A percentile compares a stretch with the other conserved stretches of the same genome.
Evolutionary conservation across 805 yeast genomes (phyloP).

Genomic region (Ogataea methanolica): DNA sequence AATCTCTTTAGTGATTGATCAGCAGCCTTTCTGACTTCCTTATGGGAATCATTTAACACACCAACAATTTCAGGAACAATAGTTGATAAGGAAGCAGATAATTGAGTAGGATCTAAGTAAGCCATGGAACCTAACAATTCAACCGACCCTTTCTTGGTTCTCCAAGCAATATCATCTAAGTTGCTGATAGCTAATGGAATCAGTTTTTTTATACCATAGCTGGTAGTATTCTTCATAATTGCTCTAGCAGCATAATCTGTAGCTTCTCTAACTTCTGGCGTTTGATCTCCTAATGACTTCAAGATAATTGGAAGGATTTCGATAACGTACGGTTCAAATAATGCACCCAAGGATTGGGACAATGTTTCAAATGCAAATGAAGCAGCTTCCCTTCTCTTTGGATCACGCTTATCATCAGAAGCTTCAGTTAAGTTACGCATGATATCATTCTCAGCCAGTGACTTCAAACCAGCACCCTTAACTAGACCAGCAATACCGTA

Average conservation of each 20-base stretch:
- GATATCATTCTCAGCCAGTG: constrained; percentile 72
- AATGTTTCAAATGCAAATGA: constrained; percentile 82
- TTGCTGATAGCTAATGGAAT: constrained; percentile 88
- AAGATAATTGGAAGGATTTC: constrained; percentile 81
- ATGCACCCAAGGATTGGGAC: constrained; percentile 67
- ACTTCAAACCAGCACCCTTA: constrained; percentile 80
- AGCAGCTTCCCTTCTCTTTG: constrained; percentile 78
- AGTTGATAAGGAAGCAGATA: constrained; percentile 80
- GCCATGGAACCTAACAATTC: constrained; percentile 98
- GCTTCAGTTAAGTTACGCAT: constrained; percentile 74
- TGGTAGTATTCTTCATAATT: constrained; percentile 87
- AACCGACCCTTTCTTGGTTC: constrained; percentile 95
- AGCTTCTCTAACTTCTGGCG: constrained; percentile 83
- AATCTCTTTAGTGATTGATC: constrained; percentile 82
- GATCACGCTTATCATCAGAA: constrained; percentile 78
- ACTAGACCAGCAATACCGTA: constrained; percentile 93
- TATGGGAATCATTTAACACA: constrained; percentile 90
- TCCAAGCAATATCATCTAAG: constrained; percentile 88
- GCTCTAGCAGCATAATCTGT: constrained; percentile 81
- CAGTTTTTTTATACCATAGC: constrained; percentile 84
- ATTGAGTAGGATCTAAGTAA: constrained; percentile 88
- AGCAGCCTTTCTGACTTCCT: constrained; percentile 95
- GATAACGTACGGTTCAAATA: constrained; percentile 91
- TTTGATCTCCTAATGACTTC: constrained; percentile 78
- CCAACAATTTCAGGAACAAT: constrained; percentile 97